Base-by-base conservation (phyloP, 1,139 yeast species). In the Sugiyamaella xylanicola region DNA sequence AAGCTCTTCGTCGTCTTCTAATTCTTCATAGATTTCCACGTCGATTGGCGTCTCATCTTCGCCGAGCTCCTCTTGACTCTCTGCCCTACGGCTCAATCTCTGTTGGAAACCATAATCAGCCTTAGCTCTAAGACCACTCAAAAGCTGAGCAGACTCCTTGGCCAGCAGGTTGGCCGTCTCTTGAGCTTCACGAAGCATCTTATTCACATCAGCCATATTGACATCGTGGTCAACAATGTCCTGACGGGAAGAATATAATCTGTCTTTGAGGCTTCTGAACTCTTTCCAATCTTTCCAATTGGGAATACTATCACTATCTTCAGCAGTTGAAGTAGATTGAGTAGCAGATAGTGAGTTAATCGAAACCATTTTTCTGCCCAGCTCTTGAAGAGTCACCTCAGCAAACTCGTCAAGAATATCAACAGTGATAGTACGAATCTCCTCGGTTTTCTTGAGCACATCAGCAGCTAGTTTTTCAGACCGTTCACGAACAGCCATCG, bases 101-200 rank as follows among this genome's bases (percentile, higher is more conserved):
- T 76, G 74, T 72, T 90, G 97, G 70, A 87, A 86, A 16, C 86
- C 86, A 45, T 87, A 73, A 66, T 91, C 92, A 17, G 96, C 95
- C 68, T 85, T 82, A 13, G 95, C 92, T 65, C 97, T 79, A 57
- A 86, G 76, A 52, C 88, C 80, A 57, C 84, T 83, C 63, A 89
- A 74, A 67, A 84, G 86, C 60, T 85, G 86, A 29, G 85, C 87
- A 56, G 86, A 82, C 67, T 91, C 97, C 58, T 83, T 79, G 35
- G 82, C 73, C 56, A 90, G 70, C 40, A 83, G 75, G 52, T 79
- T 77, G 49, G 88, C 74, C 56, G 89, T 87, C 61, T 77, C 75
- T 62, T 84, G 85, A 19, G 87, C 77, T 56, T 82, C 85, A 22
- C 73, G 72, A 56, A 87, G 70, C 62, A 84, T 81, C 1, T 71